Conservation (phyloP, 192 early-diverging fungal species). For the Coemansia sp. region DNA sequence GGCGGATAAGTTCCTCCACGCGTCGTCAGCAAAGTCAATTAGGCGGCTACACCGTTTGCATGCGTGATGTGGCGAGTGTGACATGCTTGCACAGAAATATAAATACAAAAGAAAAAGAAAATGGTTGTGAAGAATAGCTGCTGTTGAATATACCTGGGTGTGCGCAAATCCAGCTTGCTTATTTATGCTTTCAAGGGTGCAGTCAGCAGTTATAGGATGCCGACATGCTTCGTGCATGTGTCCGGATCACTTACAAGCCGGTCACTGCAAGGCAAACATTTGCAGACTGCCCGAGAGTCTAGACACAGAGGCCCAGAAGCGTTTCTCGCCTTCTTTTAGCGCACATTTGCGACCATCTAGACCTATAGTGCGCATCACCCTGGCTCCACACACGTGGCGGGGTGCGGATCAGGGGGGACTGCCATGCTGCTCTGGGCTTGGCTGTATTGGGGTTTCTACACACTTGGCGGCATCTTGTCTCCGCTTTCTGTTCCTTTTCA, state of each 20-base stretch:
- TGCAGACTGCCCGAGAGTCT: background rate
- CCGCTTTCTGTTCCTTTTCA: background rate
- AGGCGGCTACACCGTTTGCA: constrained; percentile 40
- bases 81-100: background rate
- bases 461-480: background rate
- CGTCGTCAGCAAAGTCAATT: constrained; percentile 17
- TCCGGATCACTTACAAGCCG: background rate
- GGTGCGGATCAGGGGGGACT: constrained; percentile 1
- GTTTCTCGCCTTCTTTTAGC: background rate
- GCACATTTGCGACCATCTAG: background rate
- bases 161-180: background rate
- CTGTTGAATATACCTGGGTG: background rate
- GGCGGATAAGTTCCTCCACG: constrained; percentile 22
- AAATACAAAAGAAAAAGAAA: background rate
- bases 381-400: too few species aligned
- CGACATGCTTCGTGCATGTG: background rate
- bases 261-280: too few species aligned
- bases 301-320: background rate
- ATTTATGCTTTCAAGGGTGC: background rate
- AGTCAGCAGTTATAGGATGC: background rate
- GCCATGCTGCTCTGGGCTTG: background rate
- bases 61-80: background rate
- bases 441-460: background rate
- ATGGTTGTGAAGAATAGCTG: too few species aligned
- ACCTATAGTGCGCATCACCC: background rate